Conservation (phyloP, 2,329 filamentous ascomycete species). For the Byssochlamys sp. region DNA sequence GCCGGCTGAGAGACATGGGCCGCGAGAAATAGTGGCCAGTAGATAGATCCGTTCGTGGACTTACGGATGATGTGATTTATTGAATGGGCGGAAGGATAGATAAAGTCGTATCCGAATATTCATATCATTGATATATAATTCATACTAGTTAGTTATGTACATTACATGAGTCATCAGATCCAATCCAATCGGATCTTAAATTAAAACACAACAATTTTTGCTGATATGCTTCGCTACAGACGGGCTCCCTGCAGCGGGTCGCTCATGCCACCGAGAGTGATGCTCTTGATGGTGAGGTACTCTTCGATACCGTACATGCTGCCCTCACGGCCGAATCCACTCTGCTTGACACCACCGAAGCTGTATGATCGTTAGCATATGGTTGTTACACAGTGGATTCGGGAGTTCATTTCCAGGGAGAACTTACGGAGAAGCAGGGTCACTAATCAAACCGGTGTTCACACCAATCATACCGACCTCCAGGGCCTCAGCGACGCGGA, state of each 20-base stretch:
- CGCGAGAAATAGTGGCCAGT: too few species aligned
- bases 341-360: conserved; percentile 19
- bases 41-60: not conserved
- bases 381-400: not conserved
- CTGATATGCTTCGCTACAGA: not conserved
- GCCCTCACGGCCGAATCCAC: conserved; percentile 44
- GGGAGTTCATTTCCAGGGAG: not conserved
- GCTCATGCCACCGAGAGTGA: conserved; percentile 2
- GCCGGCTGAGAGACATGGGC: not conserved
- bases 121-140: not conserved
- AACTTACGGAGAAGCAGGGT: conserved; percentile 34
- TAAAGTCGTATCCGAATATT: not conserved
- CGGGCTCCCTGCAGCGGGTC: not conserved
- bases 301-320: conserved; percentile 38
- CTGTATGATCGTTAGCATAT: conserved; percentile 1
- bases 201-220: not conserved
- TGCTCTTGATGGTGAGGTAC: conserved; percentile 14
- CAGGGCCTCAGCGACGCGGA: conserved; percentile 57
- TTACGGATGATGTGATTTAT: too few species aligned
- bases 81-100: too few species aligned
- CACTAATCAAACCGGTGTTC: conserved; percentile 31
- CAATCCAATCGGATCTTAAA: not conserved
- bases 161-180: not conserved
- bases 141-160: not conserved
- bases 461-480: conserved; percentile 78